Percentiles rank a stretch among this genome's conserved stretches.
Conservation (phyloP, 2,329 filamentous ascomycete genomes). For the Metarhizium brunneum region DNA sequence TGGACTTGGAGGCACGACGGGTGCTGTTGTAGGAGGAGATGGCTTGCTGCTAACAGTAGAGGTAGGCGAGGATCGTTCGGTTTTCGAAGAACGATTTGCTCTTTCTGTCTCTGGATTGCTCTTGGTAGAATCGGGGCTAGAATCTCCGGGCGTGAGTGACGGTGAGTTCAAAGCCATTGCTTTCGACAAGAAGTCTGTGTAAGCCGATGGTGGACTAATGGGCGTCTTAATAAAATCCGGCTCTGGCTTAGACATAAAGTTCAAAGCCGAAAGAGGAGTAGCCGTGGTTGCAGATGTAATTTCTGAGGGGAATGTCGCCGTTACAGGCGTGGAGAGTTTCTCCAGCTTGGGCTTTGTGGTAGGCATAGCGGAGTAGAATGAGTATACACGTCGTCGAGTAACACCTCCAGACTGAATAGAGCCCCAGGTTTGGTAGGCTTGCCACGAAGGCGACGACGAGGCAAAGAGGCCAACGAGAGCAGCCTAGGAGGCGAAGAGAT, state of each 20-base stretch:
- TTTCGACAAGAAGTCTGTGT: conserved; percentile 80
- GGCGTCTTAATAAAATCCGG: conserved; percentile 68
- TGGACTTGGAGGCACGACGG: conserved; percentile 37
- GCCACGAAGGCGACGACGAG: not conserved
- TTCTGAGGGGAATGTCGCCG: conserved; percentile 52
- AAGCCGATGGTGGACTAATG: conserved; percentile 82
- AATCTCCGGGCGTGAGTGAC: conserved; percentile 42
- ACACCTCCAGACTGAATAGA: not conserved
- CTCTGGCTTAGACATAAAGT: conserved; percentile 29
- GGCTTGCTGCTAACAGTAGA: conserved; percentile 22
- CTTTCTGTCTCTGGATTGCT: conserved; percentile 48
- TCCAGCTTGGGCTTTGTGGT: conserved; percentile 49
- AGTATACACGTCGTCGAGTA: not conserved
- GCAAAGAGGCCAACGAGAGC: not conserved
- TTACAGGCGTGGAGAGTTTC: conserved; percentile 53
- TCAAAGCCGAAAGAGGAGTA: conserved; percentile 52
- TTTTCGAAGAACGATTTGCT: conserved; percentile 48
- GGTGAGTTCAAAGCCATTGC: conserved; percentile 69
- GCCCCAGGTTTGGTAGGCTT: not conserved
- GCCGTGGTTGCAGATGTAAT: conserved; percentile 54
- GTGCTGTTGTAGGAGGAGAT: conserved; percentile 26
- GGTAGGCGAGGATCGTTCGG: conserved; percentile 39
- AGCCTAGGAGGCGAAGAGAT: not conserved
- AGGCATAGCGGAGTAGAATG: conserved; percentile 33
- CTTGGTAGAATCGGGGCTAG: conserved; percentile 38